Conservation (phyloP, 257 asterid genomes). For the Prunella vulgaris region DNA sequence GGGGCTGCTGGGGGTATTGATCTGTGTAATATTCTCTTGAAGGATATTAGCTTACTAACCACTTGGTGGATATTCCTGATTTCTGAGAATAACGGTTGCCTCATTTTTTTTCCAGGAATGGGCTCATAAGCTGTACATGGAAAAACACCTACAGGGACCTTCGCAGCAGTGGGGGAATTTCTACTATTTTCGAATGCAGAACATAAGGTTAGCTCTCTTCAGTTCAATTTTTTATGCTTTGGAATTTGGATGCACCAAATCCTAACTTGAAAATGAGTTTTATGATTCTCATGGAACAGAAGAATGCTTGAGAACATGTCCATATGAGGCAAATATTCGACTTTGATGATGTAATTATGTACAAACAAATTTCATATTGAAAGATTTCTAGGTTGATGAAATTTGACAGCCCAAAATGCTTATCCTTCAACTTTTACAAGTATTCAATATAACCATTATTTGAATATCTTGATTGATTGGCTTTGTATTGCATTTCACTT, state of each 20-base stretch:
- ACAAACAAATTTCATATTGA: not conserved
- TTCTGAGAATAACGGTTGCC: constrained; percentile 6
- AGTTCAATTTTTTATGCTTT: not conserved
- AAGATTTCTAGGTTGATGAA: not conserved
- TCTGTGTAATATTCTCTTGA: not conserved
- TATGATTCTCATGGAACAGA: not conserved
- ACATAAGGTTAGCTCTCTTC: constrained; percentile 58
- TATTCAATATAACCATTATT: not conserved
- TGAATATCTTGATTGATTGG: not conserved
- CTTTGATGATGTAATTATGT: not conserved
- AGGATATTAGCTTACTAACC: too few relatives aligned
- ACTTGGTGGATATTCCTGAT: not conserved
- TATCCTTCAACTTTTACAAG: not conserved
- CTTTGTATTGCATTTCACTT: not conserved
- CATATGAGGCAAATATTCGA: not conserved
- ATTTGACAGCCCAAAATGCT: not conserved
- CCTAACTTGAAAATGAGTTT: not conserved
- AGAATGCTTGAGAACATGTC: too few relatives aligned
- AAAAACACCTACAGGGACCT: constrained; percentile 97
- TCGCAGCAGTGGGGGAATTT: constrained; percentile 99
- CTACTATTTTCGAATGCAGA: constrained; percentile 92
- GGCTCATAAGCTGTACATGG: constrained; percentile 90
- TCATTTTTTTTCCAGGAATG: constrained; percentile 51
- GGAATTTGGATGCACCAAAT: not conserved
- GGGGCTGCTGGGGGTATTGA: not conserved